phyloP scores from a whole-genome alignment of 148 eudicot genomes.

The Heliamphora exappendiculata region DNA sequence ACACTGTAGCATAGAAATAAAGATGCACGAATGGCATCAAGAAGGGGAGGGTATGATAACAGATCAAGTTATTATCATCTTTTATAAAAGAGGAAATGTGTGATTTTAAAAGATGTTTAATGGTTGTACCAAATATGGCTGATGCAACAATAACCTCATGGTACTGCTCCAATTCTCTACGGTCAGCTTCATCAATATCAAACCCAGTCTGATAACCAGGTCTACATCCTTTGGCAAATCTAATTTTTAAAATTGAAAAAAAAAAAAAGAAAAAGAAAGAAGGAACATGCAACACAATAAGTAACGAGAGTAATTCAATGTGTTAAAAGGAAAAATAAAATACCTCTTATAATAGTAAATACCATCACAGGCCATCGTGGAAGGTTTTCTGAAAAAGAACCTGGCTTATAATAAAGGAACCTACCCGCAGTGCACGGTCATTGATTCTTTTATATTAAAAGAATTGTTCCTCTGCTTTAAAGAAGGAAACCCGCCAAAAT shows the following conservation, averaged over 20 bases:
- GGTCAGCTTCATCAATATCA: constrained; percentile 79
- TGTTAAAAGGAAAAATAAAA: not conserved
- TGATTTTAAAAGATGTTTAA: constrained; percentile 2
- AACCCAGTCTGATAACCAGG: constrained; percentile 79
- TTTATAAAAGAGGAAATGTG: not conserved
- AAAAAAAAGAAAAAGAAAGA: not conserved
- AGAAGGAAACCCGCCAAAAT: constrained; percentile 87
- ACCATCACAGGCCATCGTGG: not conserved
- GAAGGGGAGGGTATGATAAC: not conserved
- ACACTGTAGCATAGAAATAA: not conserved
- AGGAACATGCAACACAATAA: constrained; percentile 5
- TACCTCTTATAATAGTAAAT: not conserved
- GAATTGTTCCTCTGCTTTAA: constrained; percentile 67
- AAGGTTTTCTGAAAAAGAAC: not conserved
- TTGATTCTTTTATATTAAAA: constrained; percentile 67
- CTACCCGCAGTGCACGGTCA: constrained; percentile 94
- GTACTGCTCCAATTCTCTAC: constrained; percentile 53
- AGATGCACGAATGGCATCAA: not conserved
- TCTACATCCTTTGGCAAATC: constrained; percentile 78
- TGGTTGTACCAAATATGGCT: constrained; percentile 76
- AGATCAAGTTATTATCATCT: not conserved
- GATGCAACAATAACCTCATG: constrained; percentile 88
- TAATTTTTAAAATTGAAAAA: too few relatives aligned
- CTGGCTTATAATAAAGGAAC: constrained; percentile 13
- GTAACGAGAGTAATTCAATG: not conserved